Conservation (phyloP, 352 stramenopile genomes). For the Saprolegnia parasitica region DNA sequence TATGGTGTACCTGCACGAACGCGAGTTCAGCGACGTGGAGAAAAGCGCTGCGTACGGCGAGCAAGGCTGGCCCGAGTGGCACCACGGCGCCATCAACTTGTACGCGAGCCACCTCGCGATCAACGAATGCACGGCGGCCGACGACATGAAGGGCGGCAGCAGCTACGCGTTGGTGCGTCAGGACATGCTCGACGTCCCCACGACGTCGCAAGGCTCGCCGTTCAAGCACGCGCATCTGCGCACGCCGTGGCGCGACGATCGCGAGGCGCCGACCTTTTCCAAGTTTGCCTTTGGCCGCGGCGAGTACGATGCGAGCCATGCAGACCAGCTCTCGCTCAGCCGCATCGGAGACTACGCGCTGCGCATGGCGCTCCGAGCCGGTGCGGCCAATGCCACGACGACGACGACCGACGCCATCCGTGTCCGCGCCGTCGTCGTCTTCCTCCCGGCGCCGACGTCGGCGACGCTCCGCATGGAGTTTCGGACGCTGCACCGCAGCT, state of each 20-base stretch:
- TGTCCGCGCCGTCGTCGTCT: background rate
- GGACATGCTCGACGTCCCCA: conserved; percentile 11
- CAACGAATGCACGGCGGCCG: background rate
- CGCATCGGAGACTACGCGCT: background rate
- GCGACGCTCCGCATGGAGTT: background rate
- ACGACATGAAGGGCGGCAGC: background rate
- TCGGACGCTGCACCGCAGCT: background rate
- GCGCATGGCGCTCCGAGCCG: background rate
- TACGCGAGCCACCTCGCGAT: conserved; percentile 11
- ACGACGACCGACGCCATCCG: background rate
- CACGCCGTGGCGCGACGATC: background rate
- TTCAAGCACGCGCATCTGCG: conserved; percentile 5
- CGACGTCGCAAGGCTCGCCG: background rate
- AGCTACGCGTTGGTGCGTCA: background rate
- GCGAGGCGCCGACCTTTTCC: background rate
- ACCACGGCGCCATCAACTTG: conserved; percentile 15
- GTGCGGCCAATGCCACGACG: background rate
- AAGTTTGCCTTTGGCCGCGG: background rate
- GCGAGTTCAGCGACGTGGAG: conserved; percentile 13
- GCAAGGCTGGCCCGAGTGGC: conserved; percentile 23
- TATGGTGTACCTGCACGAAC: conserved; percentile 7
- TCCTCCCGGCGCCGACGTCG: background rate
- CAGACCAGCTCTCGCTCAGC: background rate
- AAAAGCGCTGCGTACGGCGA: conserved; percentile 18
- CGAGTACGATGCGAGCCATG: conserved; percentile 1